These are phyloP conservation scores for Trypanosoma platydactyli DNA, from an alignment of 208 protist genomes.

Conservation along the genomic window DNA sequence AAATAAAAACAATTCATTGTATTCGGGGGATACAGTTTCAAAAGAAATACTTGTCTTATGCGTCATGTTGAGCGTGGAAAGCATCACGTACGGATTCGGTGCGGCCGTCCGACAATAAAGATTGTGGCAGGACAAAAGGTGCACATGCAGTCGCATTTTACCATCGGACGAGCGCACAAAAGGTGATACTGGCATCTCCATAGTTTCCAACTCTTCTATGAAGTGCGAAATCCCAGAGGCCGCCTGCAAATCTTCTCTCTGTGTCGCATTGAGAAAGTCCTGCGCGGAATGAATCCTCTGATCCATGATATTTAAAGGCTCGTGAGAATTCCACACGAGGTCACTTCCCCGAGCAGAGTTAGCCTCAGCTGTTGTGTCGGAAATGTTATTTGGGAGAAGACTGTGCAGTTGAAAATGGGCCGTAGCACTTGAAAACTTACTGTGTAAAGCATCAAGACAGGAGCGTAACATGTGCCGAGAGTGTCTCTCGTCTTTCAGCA, in stretches of 20 bases:
- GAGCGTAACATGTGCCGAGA: background rate
- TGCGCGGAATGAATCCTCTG: conserved; percentile 46
- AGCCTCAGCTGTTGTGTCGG: background rate
- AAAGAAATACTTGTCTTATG: conserved; percentile 53
- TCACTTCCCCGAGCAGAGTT: background rate
- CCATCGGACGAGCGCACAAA: background rate
- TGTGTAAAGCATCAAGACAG: conserved; percentile 9
- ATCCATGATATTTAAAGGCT: conserved; percentile 68
- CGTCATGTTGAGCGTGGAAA: conserved; percentile 68
- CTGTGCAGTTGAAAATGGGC: background rate
- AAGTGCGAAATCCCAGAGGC: background rate
- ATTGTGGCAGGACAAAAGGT: conserved; percentile 64
- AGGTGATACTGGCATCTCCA: background rate
- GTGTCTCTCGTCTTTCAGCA: background rate
- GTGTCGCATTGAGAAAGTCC: conserved; percentile 48
- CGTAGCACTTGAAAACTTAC: conserved; percentile 11
- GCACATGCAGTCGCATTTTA: conserved; percentile 46
- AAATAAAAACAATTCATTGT: conserved; percentile 73
- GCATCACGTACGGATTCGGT: conserved; percentile 77
- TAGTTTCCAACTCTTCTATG: background rate
- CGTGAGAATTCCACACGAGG: background rate
- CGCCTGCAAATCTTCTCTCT: background rate
- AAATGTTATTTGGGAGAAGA: background rate
- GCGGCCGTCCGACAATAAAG: conserved; percentile 30
- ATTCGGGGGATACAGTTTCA: conserved; percentile 56